Base-by-base conservation (phyloP, 2,329 filamentous ascomycete species). In the Venturiaceae sp. region DNA sequence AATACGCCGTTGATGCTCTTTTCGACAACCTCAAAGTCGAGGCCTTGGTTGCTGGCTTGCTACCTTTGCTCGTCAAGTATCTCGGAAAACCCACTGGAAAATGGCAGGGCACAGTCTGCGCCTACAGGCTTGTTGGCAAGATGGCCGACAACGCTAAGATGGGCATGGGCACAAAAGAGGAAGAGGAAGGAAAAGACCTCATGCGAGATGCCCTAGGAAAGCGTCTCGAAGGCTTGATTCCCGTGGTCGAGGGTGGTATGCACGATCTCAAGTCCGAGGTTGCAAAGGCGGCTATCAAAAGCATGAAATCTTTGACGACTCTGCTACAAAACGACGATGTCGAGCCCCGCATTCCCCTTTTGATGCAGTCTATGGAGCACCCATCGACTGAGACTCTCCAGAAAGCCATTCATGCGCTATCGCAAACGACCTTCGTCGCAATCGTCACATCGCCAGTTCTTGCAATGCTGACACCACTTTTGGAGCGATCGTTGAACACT, bases 321-420 rank as follows among this genome's bases (percentile, higher is more conserved):
- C 83, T 99, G 16, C 82, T 99, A 53, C 91, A 91, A 69, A 99
- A 99, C 79, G 94, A 99, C 76, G 94, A 99, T 72, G 92, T 99
- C 58, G 87, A 88, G 26, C 92, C 92, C 52, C 84, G 91, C 67
- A 92, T 99, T 67, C 91, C 92, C 6, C 84, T 97, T 3, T 82
- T 99, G 53, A 86, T 99, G 73, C 90, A 95, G 71, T 89, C 90
- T 53, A 96, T 99, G 86, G 90, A 96, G 72, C 86, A 96, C 66
- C 94, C 94, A 5, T 96, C 90, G 11, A 80, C 88, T 14, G 85
- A 95, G 72, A 90, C 87, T 30, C 81, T 95, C 58, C 90, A 96
- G 71, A 96, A 96, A 78, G 92, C 94, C 33, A 97, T 99, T 64
- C 94, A 96, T 69, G 94, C 92, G 50, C 80, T 99, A 50, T 96